Base-by-base conservation (phyloP, 768 basidiomycete species). In the Pisolithus tinctorius region DNA sequence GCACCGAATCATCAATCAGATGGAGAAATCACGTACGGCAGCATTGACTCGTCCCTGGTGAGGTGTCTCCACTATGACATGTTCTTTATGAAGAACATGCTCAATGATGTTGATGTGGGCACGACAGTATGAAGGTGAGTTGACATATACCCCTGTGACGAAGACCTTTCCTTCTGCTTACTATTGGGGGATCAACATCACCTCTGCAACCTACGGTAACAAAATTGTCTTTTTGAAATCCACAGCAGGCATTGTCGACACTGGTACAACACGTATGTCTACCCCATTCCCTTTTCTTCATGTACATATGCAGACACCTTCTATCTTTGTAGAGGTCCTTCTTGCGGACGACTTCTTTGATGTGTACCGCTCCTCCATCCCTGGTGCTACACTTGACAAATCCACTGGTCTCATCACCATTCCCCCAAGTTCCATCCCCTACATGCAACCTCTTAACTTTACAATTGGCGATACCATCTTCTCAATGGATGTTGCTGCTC, bases 141-240 rank as follows among this genome's bases (percentile, higher is more conserved):
- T 67, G 38, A 59, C 52, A 2, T 64, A 63, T 52, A 45, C 39
- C 31, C 65, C 60, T 14, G 36, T 67, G 47, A 70, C 69, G 36
- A 4, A 20, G 30, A 69, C 63, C 23, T 36, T 3, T 10, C 64
- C 66, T 6, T 51, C 67, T 2, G 34, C 49, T 16, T 9, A 2
- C 7, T 69, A 40, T 54, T 69, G 68, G 68, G 67, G 67, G 9
- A 58, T 69, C 39, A 56, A 68, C 30, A 45, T 68, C 42, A 61
- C 58, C 7, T 51, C 26, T 10, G 38, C 30, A 6, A 54, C 58
- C 1, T 65, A 55, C 30, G 58, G 61, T 27, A 14, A n/a, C 6
- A 25, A 44, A 5, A 44, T 42, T 4, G 23, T 60, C 34, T 61
- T 68, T 11, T 45, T 53, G 4, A 26, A 30, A 4, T 60, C 62